Evolutionary conservation across 345 rosid genomes (phyloP).

Genomic region (Heritiera littoralis): DNA sequence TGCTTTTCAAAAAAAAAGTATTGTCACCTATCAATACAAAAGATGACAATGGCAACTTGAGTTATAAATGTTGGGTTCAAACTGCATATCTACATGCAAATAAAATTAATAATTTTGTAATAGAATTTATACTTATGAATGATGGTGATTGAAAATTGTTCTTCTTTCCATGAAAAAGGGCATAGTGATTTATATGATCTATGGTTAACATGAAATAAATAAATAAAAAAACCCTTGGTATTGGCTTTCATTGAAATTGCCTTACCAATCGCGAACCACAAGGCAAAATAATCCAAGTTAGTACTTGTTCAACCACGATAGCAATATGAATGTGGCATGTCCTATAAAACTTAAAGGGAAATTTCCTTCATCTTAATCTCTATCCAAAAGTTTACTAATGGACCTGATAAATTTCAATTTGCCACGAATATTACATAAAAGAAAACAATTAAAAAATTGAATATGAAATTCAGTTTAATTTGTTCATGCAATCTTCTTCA

Average conservation of each 20-base stretch:
- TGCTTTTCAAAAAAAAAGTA: no score
- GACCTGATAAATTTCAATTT: background rate
- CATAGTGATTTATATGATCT: background rate
- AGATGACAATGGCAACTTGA: background rate
- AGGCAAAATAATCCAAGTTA: background rate
- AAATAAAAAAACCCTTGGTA: background rate
- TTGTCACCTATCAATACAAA: no score
- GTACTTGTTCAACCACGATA: slow-evolving; percentile 4
- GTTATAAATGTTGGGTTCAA: no score
- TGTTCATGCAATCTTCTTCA: no score
- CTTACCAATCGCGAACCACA: background rate
- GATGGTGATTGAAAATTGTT: no score
- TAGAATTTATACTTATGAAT: no score
- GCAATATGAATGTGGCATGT: background rate
- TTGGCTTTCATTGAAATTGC: background rate
- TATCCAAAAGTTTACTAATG: background rate
- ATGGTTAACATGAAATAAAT: background rate
- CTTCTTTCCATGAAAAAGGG: background rate
- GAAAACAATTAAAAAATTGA: background rate
- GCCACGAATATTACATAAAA: background rate
- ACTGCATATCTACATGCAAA: no score
- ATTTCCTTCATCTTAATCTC: slow-evolving; percentile 4
- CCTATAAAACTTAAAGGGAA: slow-evolving; percentile 1
- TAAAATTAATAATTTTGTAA: no score
- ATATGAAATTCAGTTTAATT: no score